Conservation (phyloP, 371 early-diverging fungal species). For the Syncephalastrum monosporum region DNA sequence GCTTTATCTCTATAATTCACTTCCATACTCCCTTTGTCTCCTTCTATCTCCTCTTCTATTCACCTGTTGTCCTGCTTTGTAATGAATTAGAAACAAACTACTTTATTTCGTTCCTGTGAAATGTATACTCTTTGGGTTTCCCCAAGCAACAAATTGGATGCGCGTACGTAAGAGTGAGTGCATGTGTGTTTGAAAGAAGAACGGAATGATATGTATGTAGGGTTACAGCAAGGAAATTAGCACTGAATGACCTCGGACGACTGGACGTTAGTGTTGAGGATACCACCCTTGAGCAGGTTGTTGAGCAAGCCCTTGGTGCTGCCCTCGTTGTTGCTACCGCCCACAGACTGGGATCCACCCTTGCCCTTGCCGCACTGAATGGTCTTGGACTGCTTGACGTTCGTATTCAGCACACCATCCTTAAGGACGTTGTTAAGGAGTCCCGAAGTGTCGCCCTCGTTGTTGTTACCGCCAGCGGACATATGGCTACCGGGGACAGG, state of each 20-base stretch:
- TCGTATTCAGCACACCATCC: background rate
- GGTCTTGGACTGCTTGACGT: background rate
- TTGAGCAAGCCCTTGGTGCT: background rate
- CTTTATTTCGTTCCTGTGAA: background rate
- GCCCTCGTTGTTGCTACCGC: slow-evolving; percentile 6
- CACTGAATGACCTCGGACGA: background rate
- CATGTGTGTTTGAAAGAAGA: too few species aligned
- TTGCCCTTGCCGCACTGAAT: background rate
- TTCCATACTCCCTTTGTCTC: background rate
- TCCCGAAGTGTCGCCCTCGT: slow-evolving; percentile 7
- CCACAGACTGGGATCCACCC: background rate
- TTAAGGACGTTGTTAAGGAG: background rate
- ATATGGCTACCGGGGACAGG: background rate
- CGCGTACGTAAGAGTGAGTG: too few species aligned
- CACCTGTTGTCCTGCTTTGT: background rate
- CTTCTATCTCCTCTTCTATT: background rate
- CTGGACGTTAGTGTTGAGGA: slow-evolving; percentile 4
- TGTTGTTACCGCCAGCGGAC: slow-evolving; percentile 8
- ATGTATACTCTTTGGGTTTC: background rate
- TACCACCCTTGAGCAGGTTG: slow-evolving; percentile 3
- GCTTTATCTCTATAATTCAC: slow-evolving; percentile 2
- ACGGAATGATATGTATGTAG: too few species aligned
- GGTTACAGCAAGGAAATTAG: background rate
- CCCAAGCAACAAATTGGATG: too few species aligned
- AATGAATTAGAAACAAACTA: background rate